Base-by-base conservation (phyloP, 2,329 filamentous ascomycete genomes). In the Cryphonectria radicalis region DNA sequence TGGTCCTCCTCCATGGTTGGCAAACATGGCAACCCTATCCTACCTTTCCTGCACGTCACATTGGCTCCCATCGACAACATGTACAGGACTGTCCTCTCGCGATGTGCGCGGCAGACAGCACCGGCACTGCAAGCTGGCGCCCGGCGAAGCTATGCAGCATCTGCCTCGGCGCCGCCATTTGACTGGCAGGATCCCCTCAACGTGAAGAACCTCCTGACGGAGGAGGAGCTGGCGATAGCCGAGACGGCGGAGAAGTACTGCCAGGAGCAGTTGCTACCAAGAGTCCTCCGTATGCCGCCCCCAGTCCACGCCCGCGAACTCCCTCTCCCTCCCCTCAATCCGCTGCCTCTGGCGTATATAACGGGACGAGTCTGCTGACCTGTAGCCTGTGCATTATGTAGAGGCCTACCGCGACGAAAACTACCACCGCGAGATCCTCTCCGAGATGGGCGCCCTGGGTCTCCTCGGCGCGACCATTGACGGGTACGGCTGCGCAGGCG, bases 241-340 rank as follows among this genome's bases (percentile, higher is more conserved):
- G 94, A 98, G 77, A 97, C 94, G 7, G 95, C 95, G 46, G 93
- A 97, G 81, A 89, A 93, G 73, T 99, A 98, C 79, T 98, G 95
- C 80, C 95, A 98, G 81, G 95, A 98, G 80, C 89, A 89, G 72
- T 86, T 99, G 83, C 84, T 93, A 59, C 96, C 96, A 66, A 87
- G 95, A 74, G 92, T 99, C 66, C 86, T 98, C 72, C 91, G 95
- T 97, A 86, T 75, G 88, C n/a, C 59, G 81, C 72, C 72, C 60
- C 40, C 55, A 28, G 35, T 42, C 60, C 7, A 3, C 11, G 14
- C 59, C 13, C 59, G 2, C 59, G 22, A 7, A 7, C 19, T 28
- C 46, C 19, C 13, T 8, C 50, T 19, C 3, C 55, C 66, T 53
- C n/a, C 42, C 40, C 25, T 13, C 14, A 7, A 19, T 14, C 32